Conservation (phyloP, 2,329 filamentous ascomycete species). For the Aspergillus oerlinghausenensis region DNA sequence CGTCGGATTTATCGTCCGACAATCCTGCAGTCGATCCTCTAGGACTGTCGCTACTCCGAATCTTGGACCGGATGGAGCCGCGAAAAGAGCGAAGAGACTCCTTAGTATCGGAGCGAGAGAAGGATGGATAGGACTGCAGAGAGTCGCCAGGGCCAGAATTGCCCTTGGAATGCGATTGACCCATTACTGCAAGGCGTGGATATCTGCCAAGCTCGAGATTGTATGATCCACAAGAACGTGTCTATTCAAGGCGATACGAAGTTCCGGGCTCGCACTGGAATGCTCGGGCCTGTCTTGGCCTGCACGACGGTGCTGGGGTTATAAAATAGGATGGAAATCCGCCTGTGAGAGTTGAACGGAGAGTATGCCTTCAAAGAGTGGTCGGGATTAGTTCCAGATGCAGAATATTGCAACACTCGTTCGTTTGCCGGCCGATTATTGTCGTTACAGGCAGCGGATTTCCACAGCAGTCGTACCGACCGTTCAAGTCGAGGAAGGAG, state of each 20-base stretch:
- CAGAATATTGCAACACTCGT: not conserved
- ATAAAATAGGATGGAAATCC: conserved; percentile 14
- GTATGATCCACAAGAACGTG: conserved; percentile 19
- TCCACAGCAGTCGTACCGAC: not conserved
- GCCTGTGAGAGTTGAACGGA: not conserved
- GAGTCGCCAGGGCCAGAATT: conserved; percentile 56
- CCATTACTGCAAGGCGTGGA: conserved; percentile 39
- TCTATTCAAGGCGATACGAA: conserved; percentile 19
- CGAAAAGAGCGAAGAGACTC: conserved; percentile 85
- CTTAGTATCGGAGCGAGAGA: conserved; percentile 87
- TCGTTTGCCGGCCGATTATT: not conserved
- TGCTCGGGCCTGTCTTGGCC: conserved; percentile 24
- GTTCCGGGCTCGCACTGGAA: conserved; percentile 23
- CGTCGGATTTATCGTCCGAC: conserved; percentile 66
- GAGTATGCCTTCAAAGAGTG: not conserved
- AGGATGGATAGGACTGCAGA: conserved; percentile 83
- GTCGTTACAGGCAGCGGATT: not conserved
- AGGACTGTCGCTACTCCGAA: conserved; percentile 69
- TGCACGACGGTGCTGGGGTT: conserved; percentile 13
- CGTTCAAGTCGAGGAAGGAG: not conserved
- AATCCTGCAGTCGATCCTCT: conserved; percentile 65
- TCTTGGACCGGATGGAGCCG: conserved; percentile 78
- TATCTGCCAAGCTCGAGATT: conserved; percentile 28
- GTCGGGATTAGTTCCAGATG: not conserved
- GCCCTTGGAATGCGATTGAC: conserved; percentile 50